phyloP scores from a whole-genome alignment of 2,329 filamentous ascomycete species.

The Fusarium hostae region DNA sequence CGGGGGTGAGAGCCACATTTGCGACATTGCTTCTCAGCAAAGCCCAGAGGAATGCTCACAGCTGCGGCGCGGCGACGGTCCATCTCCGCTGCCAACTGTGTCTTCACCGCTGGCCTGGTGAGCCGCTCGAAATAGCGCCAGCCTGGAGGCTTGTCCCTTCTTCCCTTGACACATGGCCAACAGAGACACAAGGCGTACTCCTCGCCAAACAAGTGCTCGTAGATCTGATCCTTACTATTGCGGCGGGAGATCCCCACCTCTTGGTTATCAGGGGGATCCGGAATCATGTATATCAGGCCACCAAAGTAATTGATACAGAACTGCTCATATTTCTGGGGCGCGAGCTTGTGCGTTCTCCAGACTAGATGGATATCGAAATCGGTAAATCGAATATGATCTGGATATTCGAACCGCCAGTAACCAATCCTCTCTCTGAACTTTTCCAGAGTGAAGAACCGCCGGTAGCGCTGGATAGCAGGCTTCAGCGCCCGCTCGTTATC shows the following conservation, averaged over 20 bases:
- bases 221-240: slow-evolving; percentile 9
- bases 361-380: slow-evolving; percentile 37
- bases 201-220: slow-evolving; percentile 18
- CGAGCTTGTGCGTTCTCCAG: slow-evolving; percentile 38
- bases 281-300: slow-evolving; percentile 15
- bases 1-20: slow-evolving; percentile 29
- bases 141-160: background rate
- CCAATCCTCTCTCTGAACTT: background rate
- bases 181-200: slow-evolving; percentile 30
- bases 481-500: slow-evolving; percentile 7
- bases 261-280: slow-evolving; percentile 1
- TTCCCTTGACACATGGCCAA: slow-evolving; percentile 33
- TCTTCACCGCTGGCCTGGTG: background rate
- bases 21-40: slow-evolving; percentile 24
- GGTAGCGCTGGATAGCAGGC: slow-evolving; percentile 23
- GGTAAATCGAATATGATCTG: background rate
- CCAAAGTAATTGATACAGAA: slow-evolving; percentile 18
- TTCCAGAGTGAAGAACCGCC: slow-evolving; percentile 27
- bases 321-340: slow-evolving; percentile 4
- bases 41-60: slow-evolving; percentile 15
- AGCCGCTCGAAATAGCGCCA: background rate
- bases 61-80: background rate
- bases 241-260: background rate
- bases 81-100: slow-evolving; percentile 5
- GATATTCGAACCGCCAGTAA: background rate